Conservation (phyloP, 2,329 filamentous ascomycete genomes). For the Sarocladiaceae sp. region DNA sequence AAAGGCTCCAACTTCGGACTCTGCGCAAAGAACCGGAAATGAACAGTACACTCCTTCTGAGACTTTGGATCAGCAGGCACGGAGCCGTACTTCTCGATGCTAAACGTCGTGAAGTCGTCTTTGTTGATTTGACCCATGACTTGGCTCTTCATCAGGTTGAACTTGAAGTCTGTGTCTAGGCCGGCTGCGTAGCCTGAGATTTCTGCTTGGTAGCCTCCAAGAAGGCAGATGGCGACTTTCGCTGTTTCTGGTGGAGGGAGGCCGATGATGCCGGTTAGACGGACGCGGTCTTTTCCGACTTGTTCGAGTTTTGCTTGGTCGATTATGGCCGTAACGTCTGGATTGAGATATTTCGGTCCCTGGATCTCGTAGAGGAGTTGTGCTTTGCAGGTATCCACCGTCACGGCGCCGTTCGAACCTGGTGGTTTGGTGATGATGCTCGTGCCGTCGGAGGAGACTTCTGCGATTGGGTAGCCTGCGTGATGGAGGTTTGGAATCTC, state of each 20-base stretch:
- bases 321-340: slow-evolving; percentile 34
- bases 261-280: slow-evolving; percentile 31
- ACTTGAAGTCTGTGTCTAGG: slow-evolving; percentile 22
- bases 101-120: slow-evolving; percentile 21
- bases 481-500: slow-evolving; percentile 17
- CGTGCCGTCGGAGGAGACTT: slow-evolving; percentile 23
- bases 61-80: slow-evolving; percentile 18
- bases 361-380: slow-evolving; percentile 40
- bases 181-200: slow-evolving; percentile 19
- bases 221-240: slow-evolving; percentile 33
- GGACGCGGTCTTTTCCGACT: slow-evolving; percentile 18
- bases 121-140: slow-evolving; percentile 19
- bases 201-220: slow-evolving; percentile 34
- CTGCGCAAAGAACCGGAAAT: slow-evolving; percentile 37
- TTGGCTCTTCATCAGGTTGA: slow-evolving; percentile 21
- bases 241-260: slow-evolving; percentile 32
- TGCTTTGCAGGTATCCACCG: slow-evolving; percentile 22
- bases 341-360: slow-evolving; percentile 35
- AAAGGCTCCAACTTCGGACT: slow-evolving; percentile 19
- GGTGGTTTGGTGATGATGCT: slow-evolving; percentile 28
- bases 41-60: slow-evolving; percentile 34
- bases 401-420: slow-evolving; percentile 26
- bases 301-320: slow-evolving; percentile 32
- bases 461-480: slow-evolving; percentile 26
- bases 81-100: slow-evolving; percentile 25